phyloP scores from a whole-genome alignment of 345 rosid genomes.

The Murraya paniculata region DNA sequence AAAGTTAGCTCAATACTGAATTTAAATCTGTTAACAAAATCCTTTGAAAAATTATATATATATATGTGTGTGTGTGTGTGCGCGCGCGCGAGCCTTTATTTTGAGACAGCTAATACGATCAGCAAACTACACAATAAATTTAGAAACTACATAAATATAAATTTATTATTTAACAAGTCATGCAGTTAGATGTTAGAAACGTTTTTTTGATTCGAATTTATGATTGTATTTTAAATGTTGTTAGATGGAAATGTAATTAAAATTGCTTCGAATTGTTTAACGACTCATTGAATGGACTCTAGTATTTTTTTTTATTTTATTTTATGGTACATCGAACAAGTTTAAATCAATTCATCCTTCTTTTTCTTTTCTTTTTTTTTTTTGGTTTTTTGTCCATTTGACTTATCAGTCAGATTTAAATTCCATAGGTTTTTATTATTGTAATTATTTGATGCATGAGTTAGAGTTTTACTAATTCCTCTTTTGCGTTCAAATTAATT shows the following conservation, averaged over 20 bases:
- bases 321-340: too few relatives aligned
- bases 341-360: neutral
- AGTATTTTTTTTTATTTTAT: neutral
- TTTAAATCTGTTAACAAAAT: too few relatives aligned
- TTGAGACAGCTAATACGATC: neutral
- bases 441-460: neutral
- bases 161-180: neutral
- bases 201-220: neutral
- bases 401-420: neutral
- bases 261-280: neutral
- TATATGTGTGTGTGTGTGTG: too few relatives aligned
- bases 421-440: neutral
- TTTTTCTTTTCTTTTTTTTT: neutral
- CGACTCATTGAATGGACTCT: neutral
- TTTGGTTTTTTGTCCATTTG: neutral
- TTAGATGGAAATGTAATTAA: neutral
- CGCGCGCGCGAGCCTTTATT: too few relatives aligned
- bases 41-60: too few relatives aligned
- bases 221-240: neutral
- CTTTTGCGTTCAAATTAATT: too few relatives aligned
- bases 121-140: neutral
- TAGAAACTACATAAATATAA: neutral
- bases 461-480: too few relatives aligned
- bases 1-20: fast-evolving
- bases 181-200: neutral